Percentiles rank a stretch among this genome's conserved stretches.
Conservation (phyloP, 805 yeast species). For the Saccharomycopsis microspora region DNA sequence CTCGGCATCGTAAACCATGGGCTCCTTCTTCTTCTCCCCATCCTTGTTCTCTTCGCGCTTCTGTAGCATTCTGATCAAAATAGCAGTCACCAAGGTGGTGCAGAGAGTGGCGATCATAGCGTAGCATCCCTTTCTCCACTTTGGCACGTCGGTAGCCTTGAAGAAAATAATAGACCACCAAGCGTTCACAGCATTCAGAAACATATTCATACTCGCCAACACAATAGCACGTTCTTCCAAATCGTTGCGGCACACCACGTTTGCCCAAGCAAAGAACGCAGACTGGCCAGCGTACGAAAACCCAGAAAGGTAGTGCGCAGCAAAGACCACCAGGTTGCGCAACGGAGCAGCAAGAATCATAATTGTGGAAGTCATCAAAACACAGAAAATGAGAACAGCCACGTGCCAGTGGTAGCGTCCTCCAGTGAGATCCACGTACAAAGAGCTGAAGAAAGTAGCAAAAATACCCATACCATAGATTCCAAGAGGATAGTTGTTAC, state of each 20-base stretch:
- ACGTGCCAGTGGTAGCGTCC: constrained; percentile 39
- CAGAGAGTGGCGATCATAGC: constrained; percentile 46
- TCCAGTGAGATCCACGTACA: constrained; percentile 32
- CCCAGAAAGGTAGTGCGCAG: constrained; percentile 47
- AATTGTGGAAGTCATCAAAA: constrained; percentile 36
- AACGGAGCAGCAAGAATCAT: constrained; percentile 33
- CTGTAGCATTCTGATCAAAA: constrained; percentile 32
- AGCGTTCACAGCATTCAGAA: constrained; percentile 49
- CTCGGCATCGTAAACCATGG: constrained; percentile 9
- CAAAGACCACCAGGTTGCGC: constrained; percentile 29
- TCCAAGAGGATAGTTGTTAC: constrained; percentile 47
- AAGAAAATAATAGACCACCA: constrained; percentile 53
- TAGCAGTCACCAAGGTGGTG: constrained; percentile 30
- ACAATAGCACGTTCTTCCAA: constrained; percentile 54
- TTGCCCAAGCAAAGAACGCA: constrained; percentile 53
- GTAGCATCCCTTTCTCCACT: constrained; percentile 39
- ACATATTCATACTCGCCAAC: constrained; percentile 56
- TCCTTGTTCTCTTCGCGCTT: constrained; percentile 24
- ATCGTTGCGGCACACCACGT: constrained; percentile 45
- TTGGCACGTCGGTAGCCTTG: constrained; percentile 40
- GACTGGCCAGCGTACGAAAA: constrained; percentile 49
- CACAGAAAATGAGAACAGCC: constrained; percentile 31
- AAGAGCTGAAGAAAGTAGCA: constrained; percentile 32
- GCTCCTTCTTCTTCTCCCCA: neutral
- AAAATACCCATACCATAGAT: constrained; percentile 39